Evolutionary conservation across 1,284 basidiomycete genomes (phyloP).

Genomic region (Cryptococcus amylolentus): DNA sequence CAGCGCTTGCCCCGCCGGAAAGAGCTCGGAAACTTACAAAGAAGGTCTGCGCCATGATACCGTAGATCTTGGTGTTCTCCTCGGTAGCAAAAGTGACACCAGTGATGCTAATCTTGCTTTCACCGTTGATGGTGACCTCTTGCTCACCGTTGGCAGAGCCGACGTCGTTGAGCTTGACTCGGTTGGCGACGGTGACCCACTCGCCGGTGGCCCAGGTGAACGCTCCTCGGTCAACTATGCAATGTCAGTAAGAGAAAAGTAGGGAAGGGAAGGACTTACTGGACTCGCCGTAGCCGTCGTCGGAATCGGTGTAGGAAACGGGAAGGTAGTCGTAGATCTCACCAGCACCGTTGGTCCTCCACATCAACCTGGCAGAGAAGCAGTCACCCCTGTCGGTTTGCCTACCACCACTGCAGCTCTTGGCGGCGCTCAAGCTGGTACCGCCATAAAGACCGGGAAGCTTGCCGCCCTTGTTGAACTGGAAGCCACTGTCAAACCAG

Average conservation of each 20-base stretch:
- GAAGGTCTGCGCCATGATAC: slow-evolving; percentile 66
- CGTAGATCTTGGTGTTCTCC: slow-evolving; percentile 55
- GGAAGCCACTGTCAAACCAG: slow-evolving; percentile 44
- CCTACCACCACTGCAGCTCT: slow-evolving; percentile 49
- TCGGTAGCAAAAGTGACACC: slow-evolving; percentile 56
- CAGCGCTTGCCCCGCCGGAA: not conserved
- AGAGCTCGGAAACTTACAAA: slow-evolving; percentile 59
- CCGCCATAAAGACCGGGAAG: slow-evolving; percentile 50
- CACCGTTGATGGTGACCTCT: slow-evolving; percentile 60
- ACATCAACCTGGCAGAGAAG: slow-evolving; percentile 51
- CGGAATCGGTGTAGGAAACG: slow-evolving; percentile 30
- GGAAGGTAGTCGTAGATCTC: slow-evolving; percentile 47
- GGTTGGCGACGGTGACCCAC: slow-evolving; percentile 62
- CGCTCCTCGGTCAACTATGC: slow-evolving; percentile 66
- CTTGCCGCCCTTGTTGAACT: slow-evolving; percentile 51
- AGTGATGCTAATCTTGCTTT: slow-evolving; percentile 57
- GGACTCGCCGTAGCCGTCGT: slow-evolving; percentile 44
- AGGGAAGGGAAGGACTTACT: slow-evolving; percentile 18
- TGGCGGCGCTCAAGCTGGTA: slow-evolving; percentile 25
- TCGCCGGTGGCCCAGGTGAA: slow-evolving; percentile 63
- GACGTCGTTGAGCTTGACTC: slow-evolving; percentile 62
- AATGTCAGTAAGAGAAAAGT: not conserved
- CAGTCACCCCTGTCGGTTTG: slow-evolving; percentile 42
- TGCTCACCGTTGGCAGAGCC: slow-evolving; percentile 53
- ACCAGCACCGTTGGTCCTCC: slow-evolving; percentile 40